Base-by-base conservation (phyloP, 1,284 basidiomycete genomes). In the Trametes polyzona region DNA sequence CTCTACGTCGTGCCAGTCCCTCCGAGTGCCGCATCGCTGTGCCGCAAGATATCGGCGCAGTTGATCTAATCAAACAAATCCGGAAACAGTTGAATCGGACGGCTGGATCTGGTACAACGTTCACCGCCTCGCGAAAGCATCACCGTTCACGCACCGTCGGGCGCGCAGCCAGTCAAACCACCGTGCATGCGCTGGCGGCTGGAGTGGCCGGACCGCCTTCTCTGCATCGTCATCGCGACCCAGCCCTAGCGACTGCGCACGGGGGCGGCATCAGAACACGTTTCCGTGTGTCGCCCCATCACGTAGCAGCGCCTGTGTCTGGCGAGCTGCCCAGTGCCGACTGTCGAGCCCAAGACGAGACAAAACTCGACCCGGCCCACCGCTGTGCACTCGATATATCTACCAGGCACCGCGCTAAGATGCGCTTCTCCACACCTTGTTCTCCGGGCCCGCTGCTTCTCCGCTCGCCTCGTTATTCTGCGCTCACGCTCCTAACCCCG, bases 321-420 rank as follows among this genome's bases (percentile, higher is more conserved):
- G 36, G 51, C 48, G 23, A 50, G 23, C 37, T 32, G 41, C n/a
- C n/a, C n/a, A n/a, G n/a, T n/a, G n/a, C n/a, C n/a, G 49, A 47
- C 26, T 59, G 61, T 59, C 61, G 58, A 63, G 61, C 58, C 53
- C 58, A 36, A 39, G 61, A 59, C 61, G 58, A 63, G 61, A 47
- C 61, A 44, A 57, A 49, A 59, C 61, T 63, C 55, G 61, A 59
- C n/a, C n/a, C n/a, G n/a, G n/a, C n/a, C n/a, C n/a, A n/a, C 61
- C 55, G 39, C 24, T 5, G 32, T 26, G 51, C 49, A 35, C 19
- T 16, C 35, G 55, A 23, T 63, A 59, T 63, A 59, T 59, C 12
- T 58, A 59, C 48, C 52, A 43, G 32, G 32, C 19, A 21, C 42
- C 11, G 16, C 29, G 30, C 30, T n/a, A 27, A 24, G 10, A 49